Evolutionary conservation across 2,329 filamentous ascomycete genomes (phyloP).

Genomic region (Fusarium begoniae): DNA sequence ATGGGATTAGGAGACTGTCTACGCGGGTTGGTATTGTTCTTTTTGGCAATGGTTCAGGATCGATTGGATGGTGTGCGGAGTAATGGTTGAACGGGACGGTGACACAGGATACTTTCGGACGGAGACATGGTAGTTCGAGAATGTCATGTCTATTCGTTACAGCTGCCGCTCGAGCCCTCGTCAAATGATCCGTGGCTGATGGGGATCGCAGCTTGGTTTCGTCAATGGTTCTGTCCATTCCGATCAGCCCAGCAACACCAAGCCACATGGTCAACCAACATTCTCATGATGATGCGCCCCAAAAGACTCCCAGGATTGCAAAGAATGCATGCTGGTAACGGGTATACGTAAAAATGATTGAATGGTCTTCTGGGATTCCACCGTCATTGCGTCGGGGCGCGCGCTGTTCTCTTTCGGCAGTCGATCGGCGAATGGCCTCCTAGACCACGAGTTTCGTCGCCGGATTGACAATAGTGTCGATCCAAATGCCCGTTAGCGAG

Average conservation of each 20-base stretch:
- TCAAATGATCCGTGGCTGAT: background rate
- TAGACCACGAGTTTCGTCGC: background rate
- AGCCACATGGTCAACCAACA: background rate
- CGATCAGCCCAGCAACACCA: background rate
- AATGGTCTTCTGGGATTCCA: background rate
- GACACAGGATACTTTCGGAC: too few species aligned
- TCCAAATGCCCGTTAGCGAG: fast-evolving
- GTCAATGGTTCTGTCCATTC: background rate
- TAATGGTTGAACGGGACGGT: too few species aligned
- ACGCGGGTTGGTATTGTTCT: too few species aligned
- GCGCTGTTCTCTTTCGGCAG: background rate
- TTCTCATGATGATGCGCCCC: background rate
- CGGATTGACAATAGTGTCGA: background rate
- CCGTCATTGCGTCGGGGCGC: background rate
- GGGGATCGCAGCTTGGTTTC: background rate
- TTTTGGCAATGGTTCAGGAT: too few species aligned
- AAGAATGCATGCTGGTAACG: background rate
- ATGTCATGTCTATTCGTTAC: background rate
- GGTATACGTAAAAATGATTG: background rate
- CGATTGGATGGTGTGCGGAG: too few species aligned
- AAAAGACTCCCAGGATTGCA: background rate
- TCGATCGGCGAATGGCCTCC: background rate
- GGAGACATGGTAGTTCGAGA: too few species aligned
- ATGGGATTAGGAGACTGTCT: fast-evolving
- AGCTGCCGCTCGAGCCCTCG: background rate